Evolutionary conservation across 371 early-diverging fungal genomes (phyloP).

Genomic region (Coemansia sp.): DNA sequence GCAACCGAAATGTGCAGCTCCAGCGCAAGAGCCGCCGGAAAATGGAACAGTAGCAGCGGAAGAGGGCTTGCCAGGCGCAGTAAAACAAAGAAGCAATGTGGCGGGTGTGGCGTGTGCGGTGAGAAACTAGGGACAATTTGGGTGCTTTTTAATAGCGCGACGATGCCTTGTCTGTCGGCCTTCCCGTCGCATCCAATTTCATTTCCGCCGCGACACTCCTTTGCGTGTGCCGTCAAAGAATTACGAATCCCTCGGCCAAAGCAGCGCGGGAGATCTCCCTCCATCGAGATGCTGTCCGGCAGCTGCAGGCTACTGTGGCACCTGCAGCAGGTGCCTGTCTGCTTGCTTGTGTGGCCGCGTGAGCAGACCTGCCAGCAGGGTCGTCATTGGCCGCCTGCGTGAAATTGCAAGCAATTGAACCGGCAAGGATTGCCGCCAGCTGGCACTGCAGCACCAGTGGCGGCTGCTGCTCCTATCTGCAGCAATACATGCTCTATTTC

Average conservation of each 20-base stretch:
- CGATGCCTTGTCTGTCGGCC: not conserved
- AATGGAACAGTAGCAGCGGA: not conserved
- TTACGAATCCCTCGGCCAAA: constrained; percentile 3
- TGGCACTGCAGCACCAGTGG: not conserved
- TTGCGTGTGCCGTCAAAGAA: not conserved
- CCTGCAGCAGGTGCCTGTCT: constrained; percentile 4
- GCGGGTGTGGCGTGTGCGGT: constrained; percentile 48
- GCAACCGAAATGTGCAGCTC: constrained; percentile 1
- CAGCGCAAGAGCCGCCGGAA: constrained; percentile 5
- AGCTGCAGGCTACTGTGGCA: constrained; percentile 19
- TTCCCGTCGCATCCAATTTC: not conserved
- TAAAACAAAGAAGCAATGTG: constrained; percentile 25
- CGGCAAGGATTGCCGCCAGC: not conserved
- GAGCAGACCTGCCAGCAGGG: constrained; percentile 12
- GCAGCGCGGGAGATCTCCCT: not conserved
- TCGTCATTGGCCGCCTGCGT: constrained; percentile 18
- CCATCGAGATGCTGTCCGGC: not conserved
- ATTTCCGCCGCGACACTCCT: not conserved
- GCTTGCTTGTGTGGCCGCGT: constrained; percentile 2
- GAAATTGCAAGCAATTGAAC: constrained; percentile 5
- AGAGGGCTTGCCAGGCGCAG: constrained; percentile 9
- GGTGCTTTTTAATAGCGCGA: constrained; percentile 5
- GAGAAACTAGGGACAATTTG: constrained; percentile 16
- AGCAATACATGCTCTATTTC: not conserved
- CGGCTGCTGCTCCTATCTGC: not conserved